Evolutionary conservation across 768 basidiomycete genomes (phyloP).

Genomic region (Auricularia heimuer): DNA sequence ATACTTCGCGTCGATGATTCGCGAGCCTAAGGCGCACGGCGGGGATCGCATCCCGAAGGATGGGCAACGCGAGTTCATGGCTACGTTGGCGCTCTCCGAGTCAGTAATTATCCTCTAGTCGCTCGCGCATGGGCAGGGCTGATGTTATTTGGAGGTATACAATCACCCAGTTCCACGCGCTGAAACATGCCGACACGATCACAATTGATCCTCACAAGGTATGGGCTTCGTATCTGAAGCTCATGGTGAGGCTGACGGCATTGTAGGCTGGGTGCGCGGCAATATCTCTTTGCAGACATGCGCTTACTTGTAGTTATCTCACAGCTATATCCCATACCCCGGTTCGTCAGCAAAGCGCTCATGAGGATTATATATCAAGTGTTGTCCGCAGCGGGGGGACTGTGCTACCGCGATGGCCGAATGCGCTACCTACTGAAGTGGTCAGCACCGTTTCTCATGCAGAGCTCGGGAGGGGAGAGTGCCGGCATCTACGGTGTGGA

Average conservation of each 20-base stretch:
- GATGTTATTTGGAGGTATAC: slow-evolving; percentile 12
- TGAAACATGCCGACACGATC: slow-evolving; percentile 28
- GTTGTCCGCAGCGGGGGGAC: slow-evolving; percentile 16
- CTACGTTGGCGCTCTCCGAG: too few species aligned
- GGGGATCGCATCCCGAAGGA: too few species aligned
- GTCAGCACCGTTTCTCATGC: slow-evolving; percentile 26
- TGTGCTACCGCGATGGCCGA: slow-evolving; percentile 32
- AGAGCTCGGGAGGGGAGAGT: slow-evolving; percentile 18
- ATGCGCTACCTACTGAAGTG: slow-evolving; percentile 30
- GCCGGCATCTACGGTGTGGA: slow-evolving; percentile 39
- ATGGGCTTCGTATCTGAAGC: slow-evolving; percentile 5
- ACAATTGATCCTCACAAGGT: slow-evolving; percentile 36
- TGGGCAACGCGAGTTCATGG: too few species aligned
- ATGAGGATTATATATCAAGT: too few species aligned
- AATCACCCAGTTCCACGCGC: slow-evolving; percentile 18
- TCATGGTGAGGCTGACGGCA: too few species aligned
- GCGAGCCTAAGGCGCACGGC: background rate
- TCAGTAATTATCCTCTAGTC: too few species aligned
- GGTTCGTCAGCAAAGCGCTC: slow-evolving; percentile 4
- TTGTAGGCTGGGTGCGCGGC: too few species aligned
- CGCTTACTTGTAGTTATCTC: too few species aligned
- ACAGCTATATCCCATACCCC: slow-evolving; percentile 32
- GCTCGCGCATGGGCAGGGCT: too few species aligned
- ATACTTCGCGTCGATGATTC: slow-evolving; percentile 26
- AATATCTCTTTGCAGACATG: too few species aligned